A percentile compares a stretch with the other conserved stretches of the same genome.
phyloP scores from a whole-genome alignment of 441 rosid genomes.

The Populus hybrid region DNA sequence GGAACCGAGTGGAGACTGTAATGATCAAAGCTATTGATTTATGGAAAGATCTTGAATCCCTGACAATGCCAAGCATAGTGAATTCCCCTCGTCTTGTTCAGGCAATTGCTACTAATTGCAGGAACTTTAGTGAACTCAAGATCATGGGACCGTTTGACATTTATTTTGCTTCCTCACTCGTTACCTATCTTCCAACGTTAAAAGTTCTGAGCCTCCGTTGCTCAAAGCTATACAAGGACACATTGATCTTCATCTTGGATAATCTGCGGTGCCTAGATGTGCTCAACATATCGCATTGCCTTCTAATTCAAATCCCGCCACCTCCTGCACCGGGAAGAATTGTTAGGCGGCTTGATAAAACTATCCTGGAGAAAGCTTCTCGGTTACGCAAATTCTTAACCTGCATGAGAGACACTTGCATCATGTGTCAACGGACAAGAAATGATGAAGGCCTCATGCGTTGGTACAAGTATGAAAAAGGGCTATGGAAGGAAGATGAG shows the following conservation, averaged over 20 bases:
- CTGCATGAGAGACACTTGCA: constrained; percentile 63
- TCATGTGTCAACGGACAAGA: constrained; percentile 72
- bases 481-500: constrained; percentile 78
- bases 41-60: constrained; percentile 79
- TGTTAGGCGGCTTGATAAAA: constrained; percentile 43
- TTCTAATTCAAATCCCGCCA: constrained; percentile 40
- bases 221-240: constrained; percentile 49
- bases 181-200: constrained; percentile 44
- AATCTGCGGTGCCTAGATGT: constrained; percentile 54
- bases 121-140: constrained; percentile 59
- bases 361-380: constrained; percentile 52
- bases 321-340: constrained; percentile 41
- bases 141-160: constrained; percentile 79
- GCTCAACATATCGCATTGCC: constrained; percentile 81
- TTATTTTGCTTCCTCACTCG: constrained; percentile 47
- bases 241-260: constrained; percentile 54
- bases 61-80: constrained; percentile 88
- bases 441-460: constrained; percentile 82
- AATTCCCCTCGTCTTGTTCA: constrained; percentile 62
- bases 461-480: constrained; percentile 87
- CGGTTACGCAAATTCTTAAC: constrained; percentile 54
- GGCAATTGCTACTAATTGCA: constrained; percentile 72
- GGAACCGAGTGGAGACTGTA: constrained; percentile 77
- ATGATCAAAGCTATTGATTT: constrained; percentile 65
- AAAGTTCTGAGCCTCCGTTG: constrained; percentile 74